Conservation (phyloP, 345 rosid species). For the Garcia nutans region DNA sequence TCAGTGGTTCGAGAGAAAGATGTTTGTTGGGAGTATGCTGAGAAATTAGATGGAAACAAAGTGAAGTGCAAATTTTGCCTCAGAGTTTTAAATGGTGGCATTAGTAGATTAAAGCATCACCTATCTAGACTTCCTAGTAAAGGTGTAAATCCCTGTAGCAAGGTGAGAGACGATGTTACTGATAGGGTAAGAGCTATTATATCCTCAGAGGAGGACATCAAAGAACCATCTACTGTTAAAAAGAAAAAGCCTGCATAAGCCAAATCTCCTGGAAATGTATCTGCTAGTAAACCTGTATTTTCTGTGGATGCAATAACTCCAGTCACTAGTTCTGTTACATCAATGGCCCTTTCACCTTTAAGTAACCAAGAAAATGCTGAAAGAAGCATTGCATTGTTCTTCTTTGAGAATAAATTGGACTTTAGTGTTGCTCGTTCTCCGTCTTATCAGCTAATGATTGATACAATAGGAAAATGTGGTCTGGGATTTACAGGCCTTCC, state of each 20-base stretch:
- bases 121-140: conserved; percentile 82
- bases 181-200: conserved; percentile 68
- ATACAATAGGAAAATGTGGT: conserved; percentile 63
- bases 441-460: conserved; percentile 67
- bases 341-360: conserved; percentile 30
- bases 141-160: conserved; percentile 88
- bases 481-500: conserved; percentile 57
- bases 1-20: conserved; percentile 93
- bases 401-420: conserved; percentile 79
- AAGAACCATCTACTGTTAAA: conserved; percentile 43
- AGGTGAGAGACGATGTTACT: conserved; percentile 78
- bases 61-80: conserved; percentile 76
- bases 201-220: conserved; percentile 57
- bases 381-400: conserved; percentile 76
- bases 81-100: conserved; percentile 77
- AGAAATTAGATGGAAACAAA: conserved; percentile 83
- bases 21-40: conserved; percentile 90
- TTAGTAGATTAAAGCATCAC: conserved; percentile 88
- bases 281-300: conserved; percentile 34
- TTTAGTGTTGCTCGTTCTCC: conserved; percentile 64
- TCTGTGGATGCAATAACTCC: conserved; percentile 42
- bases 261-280: conserved; percentile 41
- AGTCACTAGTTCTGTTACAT: conserved; percentile 32
- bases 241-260: conserved; percentile 48
- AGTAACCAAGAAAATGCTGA: conserved; percentile 58